These are phyloP conservation scores for Mallotus nudiflorus DNA, from an alignment of 345 rosid genomes.

Conservation along the genomic window DNA sequence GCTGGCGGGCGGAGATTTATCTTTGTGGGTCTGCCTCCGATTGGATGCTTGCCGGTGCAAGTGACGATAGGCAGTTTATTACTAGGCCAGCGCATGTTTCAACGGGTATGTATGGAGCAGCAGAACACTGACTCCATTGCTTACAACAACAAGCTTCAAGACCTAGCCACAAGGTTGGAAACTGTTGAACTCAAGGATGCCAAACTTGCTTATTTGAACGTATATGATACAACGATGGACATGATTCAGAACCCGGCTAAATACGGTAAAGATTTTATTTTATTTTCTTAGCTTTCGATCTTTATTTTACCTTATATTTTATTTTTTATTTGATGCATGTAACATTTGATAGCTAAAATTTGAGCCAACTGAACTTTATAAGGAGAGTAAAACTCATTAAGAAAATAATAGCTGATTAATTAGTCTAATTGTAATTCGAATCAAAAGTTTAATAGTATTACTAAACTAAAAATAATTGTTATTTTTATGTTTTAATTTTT, in stretches of 20 bases:
- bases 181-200: background rate
- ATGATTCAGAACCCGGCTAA: background rate
- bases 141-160: slow-evolving; percentile 3
- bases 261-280: background rate
- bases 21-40: slow-evolving; percentile 37
- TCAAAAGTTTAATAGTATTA: too few relatives aligned
- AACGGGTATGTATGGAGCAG: background rate
- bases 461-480: too few relatives aligned
- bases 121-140: background rate
- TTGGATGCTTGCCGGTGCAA: slow-evolving; percentile 39
- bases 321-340: too few relatives aligned
- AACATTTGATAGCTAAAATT: too few relatives aligned
- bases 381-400: too few relatives aligned
- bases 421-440: too few relatives aligned
- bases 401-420: too few relatives aligned
- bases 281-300: too few relatives aligned
- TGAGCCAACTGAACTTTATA: too few relatives aligned
- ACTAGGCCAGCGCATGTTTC: background rate
- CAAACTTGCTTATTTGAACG: background rate
- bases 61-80: slow-evolving; percentile 17
- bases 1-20: slow-evolving; percentile 33
- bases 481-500: too few relatives aligned
- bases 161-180: background rate
- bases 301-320: too few relatives aligned
- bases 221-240: slow-evolving; percentile 3